Evolutionary conservation across 805 yeast species (phyloP), one percentile per base, ranked within the genome.

Genomic region (Kazachstania viticola): DNA sequence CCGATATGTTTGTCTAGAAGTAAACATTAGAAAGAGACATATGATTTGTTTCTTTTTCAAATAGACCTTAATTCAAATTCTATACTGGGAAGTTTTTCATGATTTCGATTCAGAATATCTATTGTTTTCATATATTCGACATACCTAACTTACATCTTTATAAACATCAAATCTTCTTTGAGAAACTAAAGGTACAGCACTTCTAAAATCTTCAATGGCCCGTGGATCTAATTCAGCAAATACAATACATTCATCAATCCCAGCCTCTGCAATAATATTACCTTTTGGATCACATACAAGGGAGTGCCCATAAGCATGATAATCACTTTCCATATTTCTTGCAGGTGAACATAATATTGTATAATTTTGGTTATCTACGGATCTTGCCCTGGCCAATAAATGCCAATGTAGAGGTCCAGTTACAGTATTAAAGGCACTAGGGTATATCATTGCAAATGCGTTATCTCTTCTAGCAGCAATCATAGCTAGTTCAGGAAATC

Each of bases 341-440:
- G 95, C 87, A 3, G 95, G 95, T 6, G 95, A 82, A 41, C 95
- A 84, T 41, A 83, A 58, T 23, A 88, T 64, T 4, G 81, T 79
- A 40, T 72, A 80, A 12, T 73, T 54, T 51, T 79, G 79, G 48
- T 78, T 80, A 51, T 80, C 93, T 11, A 80, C 73, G 3, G 88
- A 81, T 39, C 91, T 62, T 0, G 83, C 61, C 38, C 75, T 66
- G 1, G 84, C 88, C 37, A 80, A 64, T 36, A 79, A 62, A 44
- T 75, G 79, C 93, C 93, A 80, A 51, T 76, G 88, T 54, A 76
- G 60, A 1, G 93, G 93, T 0, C 93, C 93, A 0, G 91, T 80
- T 12, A 79, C 77, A 5, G 87, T 77, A 60, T 80, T 80, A 61
- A 80, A 80, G 0, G 93, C 93, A 31, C 85, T 83, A 1, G 93